phyloP scores from a whole-genome alignment of 257 asterid genomes.

The Ophiorrhiza pumila region DNA sequence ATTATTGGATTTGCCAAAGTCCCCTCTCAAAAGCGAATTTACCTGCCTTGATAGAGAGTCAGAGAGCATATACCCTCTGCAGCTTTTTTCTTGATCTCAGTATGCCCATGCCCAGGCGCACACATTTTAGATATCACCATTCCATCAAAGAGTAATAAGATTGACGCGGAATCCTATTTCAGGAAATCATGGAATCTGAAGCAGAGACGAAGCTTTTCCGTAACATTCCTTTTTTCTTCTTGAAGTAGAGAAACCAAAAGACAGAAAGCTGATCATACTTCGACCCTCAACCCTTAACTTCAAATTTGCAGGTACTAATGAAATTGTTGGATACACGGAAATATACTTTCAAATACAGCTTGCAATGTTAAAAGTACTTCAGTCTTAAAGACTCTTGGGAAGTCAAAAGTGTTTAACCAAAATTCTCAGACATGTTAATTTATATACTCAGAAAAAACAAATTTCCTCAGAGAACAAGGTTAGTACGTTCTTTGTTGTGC shows the following conservation, averaged over 20 bases:
- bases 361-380: background rate
- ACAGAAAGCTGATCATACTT: background rate
- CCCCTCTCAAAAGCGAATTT: background rate
- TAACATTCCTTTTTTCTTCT: background rate
- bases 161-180: too few species aligned
- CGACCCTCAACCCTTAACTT: too few species aligned
- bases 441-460: background rate
- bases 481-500: background rate
- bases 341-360: background rate
- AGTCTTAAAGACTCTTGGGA: background rate
- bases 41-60: too few species aligned
- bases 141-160: too few species aligned
- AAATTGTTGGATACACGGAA: too few species aligned
- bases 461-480: background rate
- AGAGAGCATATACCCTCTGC: too few species aligned
- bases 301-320: too few species aligned
- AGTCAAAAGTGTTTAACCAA: background rate
- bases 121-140: too few species aligned
- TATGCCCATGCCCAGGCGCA: too few species aligned
- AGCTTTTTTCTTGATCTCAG: background rate
- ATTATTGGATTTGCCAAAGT: background rate
- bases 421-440: background rate
- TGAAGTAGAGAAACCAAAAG: background rate
- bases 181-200: too few species aligned
- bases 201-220: background rate